Evolutionary conservation across 768 basidiomycete genomes (phyloP).

Genomic region (Mycena galericulata): DNA sequence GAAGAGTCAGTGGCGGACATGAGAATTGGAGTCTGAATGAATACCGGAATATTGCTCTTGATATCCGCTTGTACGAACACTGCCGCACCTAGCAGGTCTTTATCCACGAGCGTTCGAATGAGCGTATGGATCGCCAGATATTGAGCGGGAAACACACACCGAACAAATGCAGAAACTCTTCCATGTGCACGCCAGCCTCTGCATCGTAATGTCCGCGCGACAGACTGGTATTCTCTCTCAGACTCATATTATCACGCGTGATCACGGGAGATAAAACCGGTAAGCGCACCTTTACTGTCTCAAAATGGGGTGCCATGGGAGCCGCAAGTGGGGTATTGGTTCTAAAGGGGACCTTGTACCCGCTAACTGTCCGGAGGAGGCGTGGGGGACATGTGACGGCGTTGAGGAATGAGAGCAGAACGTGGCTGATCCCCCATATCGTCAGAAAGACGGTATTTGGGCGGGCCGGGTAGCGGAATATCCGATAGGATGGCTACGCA

Average conservation of each 20-base stretch:
- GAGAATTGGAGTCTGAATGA: neutral
- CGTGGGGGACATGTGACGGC: no score
- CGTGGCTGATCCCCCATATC: no score
- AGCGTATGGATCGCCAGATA: neutral
- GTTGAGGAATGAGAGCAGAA: no score
- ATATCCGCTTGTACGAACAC: slow-evolving; percentile 74
- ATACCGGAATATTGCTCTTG: slow-evolving; percentile 70
- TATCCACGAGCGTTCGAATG: slow-evolving; percentile 10
- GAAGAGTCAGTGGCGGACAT: neutral
- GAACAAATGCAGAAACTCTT: slow-evolving; percentile 85
- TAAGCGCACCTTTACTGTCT: slow-evolving; percentile 69
- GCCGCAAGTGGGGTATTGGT: slow-evolving; percentile 14
- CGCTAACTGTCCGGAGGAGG: no score
- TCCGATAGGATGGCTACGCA: no score
- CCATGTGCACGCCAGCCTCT: slow-evolving; percentile 83
- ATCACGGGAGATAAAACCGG: no score
- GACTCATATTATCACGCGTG: neutral
- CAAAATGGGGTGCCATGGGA: slow-evolving; percentile 70
- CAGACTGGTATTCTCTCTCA: slow-evolving; percentile 51
- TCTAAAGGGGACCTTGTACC: no score
- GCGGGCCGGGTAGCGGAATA: no score
- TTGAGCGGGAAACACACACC: slow-evolving; percentile 53
- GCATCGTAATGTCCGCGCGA: slow-evolving; percentile 86
- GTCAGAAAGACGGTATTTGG: no score
- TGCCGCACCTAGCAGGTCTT: slow-evolving; percentile 76